Evolutionary conservation across 1,284 basidiomycete genomes (phyloP).

Genomic region (Porogramme epimiltina): DNA sequence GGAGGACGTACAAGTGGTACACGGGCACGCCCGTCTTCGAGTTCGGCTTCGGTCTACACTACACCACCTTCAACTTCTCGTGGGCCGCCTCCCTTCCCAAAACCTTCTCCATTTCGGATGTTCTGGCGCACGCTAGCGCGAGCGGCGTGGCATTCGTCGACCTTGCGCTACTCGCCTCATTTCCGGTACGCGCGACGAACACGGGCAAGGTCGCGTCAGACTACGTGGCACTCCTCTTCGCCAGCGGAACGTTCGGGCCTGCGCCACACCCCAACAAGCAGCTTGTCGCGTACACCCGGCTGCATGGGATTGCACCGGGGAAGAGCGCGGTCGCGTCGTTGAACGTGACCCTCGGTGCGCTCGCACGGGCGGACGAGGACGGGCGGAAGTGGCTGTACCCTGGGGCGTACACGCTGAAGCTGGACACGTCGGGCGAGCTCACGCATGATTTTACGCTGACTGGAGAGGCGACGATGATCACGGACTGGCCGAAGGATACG

Average conservation of each 20-base stretch:
- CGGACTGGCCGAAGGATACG: slow-evolving; percentile 36
- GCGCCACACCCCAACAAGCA: slow-evolving; percentile 53
- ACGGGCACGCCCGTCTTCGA: slow-evolving; percentile 48
- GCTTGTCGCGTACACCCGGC: slow-evolving; percentile 52
- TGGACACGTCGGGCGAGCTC: slow-evolving; percentile 22
- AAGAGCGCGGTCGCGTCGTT: slow-evolving; percentile 39
- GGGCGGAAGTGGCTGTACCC: slow-evolving; percentile 50
- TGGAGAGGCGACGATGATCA: slow-evolving; percentile 42
- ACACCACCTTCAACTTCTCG: slow-evolving; percentile 47
- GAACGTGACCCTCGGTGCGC: slow-evolving; percentile 48
- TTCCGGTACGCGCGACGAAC: slow-evolving; percentile 49
- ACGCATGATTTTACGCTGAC: slow-evolving; percentile 43
- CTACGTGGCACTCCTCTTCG: slow-evolving; percentile 57
- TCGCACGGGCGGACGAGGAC: slow-evolving; percentile 49
- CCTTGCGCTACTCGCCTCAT: slow-evolving; percentile 48
- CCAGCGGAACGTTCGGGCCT: slow-evolving; percentile 49
- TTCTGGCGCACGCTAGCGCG: slow-evolving; percentile 31
- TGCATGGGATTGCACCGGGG: slow-evolving; percentile 43
- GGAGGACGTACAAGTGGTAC: slow-evolving; percentile 63
- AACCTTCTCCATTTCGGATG: slow-evolving; percentile 44
- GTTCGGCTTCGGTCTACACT: slow-evolving; percentile 56
- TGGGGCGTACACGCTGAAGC: slow-evolving; percentile 46
- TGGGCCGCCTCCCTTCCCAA: slow-evolving; percentile 34
- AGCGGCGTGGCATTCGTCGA: slow-evolving; percentile 38
- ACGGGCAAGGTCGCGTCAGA: slow-evolving; percentile 51